Conservation (phyloP, 345 rosid species). For the Sonneratia alba region DNA sequence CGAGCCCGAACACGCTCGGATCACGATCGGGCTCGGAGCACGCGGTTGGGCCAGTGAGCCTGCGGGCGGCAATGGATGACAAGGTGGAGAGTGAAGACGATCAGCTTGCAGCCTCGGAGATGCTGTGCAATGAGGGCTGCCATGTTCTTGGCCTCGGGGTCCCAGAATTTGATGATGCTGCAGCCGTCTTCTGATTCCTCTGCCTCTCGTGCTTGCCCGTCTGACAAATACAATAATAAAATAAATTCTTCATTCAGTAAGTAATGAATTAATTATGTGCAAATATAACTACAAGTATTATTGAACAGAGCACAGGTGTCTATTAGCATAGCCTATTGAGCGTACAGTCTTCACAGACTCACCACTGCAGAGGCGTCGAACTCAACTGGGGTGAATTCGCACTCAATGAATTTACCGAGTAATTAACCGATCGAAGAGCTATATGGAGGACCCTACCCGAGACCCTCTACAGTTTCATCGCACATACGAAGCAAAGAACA, state of each 20-base stretch:
- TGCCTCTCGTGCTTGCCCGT: conserved; percentile 46
- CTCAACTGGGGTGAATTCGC: too few species aligned
- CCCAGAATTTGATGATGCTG: conserved; percentile 28
- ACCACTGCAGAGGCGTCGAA: not conserved
- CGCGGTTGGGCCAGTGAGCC: too few species aligned
- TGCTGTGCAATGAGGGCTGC: conserved; percentile 92
- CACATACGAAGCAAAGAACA: not conserved
- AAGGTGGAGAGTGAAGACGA: conserved; percentile 4
- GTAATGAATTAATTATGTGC: not conserved
- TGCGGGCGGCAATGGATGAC: not conserved
- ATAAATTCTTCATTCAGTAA: not conserved
- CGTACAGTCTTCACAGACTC: not conserved
- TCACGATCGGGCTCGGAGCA: not conserved
- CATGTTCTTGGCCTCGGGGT: conserved; percentile 53
- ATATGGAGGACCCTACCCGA: not conserved
- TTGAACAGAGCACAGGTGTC: not conserved
- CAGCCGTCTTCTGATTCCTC: conserved; percentile 21
- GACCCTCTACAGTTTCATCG: not conserved
- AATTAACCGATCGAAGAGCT: not conserved
- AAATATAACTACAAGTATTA: not conserved
- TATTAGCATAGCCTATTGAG: not conserved
- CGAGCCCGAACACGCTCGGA: not conserved
- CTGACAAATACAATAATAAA: conserved; percentile 17
- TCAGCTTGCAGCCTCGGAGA: conserved; percentile 56
- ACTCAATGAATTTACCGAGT: not conserved